A percentile compares a stretch with the other conserved stretches of the same genome.
Evolutionary conservation across 1,139 yeast species (phyloP).

Genomic region (Yamadazyma triangularis): DNA sequence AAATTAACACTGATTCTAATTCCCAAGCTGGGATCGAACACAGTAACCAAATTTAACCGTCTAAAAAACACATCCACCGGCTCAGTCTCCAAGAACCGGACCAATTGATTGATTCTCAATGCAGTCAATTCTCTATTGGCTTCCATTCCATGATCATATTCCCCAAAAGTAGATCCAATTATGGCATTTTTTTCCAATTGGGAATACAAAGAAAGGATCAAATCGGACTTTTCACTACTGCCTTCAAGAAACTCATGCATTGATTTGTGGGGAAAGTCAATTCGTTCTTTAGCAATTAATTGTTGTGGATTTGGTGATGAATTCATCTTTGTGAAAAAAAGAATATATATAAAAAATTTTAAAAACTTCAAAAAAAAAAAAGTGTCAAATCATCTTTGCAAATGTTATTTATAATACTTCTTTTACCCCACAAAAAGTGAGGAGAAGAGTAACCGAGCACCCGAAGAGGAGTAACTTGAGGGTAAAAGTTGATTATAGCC

Average conservation of each 20-base stretch:
- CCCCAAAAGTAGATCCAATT: conserved; percentile 27
- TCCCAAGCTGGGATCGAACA: conserved; percentile 57
- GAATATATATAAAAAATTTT: no score
- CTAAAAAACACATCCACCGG: conserved; percentile 31
- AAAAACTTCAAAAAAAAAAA: no score
- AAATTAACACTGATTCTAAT: conserved; percentile 56
- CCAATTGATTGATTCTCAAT: conserved; percentile 31
- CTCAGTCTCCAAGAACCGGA: conserved; percentile 37
- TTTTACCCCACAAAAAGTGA: no score
- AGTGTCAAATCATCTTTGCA: no score
- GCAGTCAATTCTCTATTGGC: conserved; percentile 36
- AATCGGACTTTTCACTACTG: conserved; percentile 23
- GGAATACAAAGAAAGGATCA: conserved; percentile 23
- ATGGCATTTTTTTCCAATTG: conserved; percentile 45
- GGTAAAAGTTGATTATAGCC: no score
- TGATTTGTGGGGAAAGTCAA: conserved; percentile 24
- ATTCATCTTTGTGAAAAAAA: no score
- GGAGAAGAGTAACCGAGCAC: no score
- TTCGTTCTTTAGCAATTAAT: conserved; percentile 32
- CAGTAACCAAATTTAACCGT: conserved; percentile 51
- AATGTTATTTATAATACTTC: no score
- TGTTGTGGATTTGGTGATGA: conserved; percentile 34
- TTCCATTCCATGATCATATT: conserved; percentile 34
- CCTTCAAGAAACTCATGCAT: conserved; percentile 44
- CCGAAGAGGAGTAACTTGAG: no score